phyloP scores from a whole-genome alignment of 345 rosid species.

The Bruguiera gymnorhiza region DNA sequence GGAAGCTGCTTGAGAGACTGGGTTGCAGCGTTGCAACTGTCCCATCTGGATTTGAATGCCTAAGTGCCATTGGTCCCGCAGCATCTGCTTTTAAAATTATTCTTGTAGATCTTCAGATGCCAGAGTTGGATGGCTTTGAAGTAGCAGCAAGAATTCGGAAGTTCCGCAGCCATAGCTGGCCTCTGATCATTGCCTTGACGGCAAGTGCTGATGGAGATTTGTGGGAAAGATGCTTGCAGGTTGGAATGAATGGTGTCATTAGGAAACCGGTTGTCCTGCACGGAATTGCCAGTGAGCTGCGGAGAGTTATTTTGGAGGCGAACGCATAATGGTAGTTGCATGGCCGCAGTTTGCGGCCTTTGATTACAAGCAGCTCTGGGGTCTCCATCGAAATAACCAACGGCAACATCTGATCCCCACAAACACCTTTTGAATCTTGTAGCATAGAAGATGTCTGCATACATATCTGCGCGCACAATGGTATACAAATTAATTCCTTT shows the following conservation, averaged over 20 bases:
- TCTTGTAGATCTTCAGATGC: conserved; percentile 77
- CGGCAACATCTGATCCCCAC: conserved; percentile 2
- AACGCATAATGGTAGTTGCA: conserved; percentile 28
- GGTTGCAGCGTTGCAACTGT: conserved; percentile 74
- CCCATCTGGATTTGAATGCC: conserved; percentile 76
- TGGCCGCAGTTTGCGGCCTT: neutral
- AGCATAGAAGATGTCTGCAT: conserved; percentile 29
- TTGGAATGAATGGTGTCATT: conserved; percentile 78
- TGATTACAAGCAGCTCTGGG: conserved; percentile 1
- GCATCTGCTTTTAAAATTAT: conserved; percentile 57
- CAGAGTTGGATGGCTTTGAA: conserved; percentile 78
- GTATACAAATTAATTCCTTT: conserved; percentile 15
- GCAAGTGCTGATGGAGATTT: conserved; percentile 53
- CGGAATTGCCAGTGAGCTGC: conserved; percentile 69
- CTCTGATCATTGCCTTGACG: conserved; percentile 61
- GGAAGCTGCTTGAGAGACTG: conserved; percentile 73
- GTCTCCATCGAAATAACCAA: conserved; percentile 7
- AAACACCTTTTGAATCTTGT: conserved; percentile 2
- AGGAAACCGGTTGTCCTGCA: conserved; percentile 65
- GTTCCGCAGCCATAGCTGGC: conserved; percentile 58
- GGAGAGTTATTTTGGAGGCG: conserved; percentile 54
- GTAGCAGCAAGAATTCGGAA: conserved; percentile 70
- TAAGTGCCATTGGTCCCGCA: conserved; percentile 43
- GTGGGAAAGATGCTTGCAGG: conserved; percentile 60
- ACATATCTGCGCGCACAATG: conserved; percentile 33